phyloP scores from a whole-genome alignment of 306 rosid genomes.

The cucumber (Cucumis sativus) region DNA sequence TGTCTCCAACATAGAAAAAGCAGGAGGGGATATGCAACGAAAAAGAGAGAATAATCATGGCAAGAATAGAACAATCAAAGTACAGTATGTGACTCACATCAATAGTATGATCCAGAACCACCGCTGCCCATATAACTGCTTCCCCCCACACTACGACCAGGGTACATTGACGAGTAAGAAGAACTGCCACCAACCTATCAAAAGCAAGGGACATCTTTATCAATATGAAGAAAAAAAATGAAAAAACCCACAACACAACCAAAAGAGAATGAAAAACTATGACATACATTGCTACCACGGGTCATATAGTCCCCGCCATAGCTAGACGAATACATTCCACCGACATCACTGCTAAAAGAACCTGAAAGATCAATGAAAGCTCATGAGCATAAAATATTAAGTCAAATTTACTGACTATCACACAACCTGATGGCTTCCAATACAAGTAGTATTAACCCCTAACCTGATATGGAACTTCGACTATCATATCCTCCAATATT shows the following conservation, averaged over 20 bases:
- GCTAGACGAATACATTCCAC: conserved; percentile 76
- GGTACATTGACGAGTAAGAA: conserved; percentile 64
- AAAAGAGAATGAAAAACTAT: background rate
- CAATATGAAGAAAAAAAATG: background rate
- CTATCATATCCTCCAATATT: conserved; percentile 63
- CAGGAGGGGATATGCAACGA: background rate
- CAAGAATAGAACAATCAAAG: background rate
- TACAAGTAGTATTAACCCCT: conserved; percentile 56
- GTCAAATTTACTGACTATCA: conserved; percentile 45
- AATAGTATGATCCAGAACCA: conserved; percentile 80
- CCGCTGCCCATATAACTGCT: conserved; percentile 70
- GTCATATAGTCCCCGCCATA: conserved; percentile 63
- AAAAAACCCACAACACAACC: background rate
- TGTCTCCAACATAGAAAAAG: conserved; percentile 17
- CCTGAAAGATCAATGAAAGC: conserved; percentile 31
- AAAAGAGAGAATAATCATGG: background rate
- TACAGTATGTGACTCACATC: conserved; percentile 34
- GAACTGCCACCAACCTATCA: conserved; percentile 66
- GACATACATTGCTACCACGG: conserved; percentile 77
- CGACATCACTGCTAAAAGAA: conserved; percentile 50
- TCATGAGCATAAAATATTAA: background rate
- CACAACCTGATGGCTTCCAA: conserved; percentile 59
- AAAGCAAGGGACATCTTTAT: background rate
- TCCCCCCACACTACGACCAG: conserved; percentile 64
- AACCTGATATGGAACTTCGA: conserved; percentile 52